Conservation (phyloP, 345 rosid genomes). For the Lepidium didymum region DNA sequence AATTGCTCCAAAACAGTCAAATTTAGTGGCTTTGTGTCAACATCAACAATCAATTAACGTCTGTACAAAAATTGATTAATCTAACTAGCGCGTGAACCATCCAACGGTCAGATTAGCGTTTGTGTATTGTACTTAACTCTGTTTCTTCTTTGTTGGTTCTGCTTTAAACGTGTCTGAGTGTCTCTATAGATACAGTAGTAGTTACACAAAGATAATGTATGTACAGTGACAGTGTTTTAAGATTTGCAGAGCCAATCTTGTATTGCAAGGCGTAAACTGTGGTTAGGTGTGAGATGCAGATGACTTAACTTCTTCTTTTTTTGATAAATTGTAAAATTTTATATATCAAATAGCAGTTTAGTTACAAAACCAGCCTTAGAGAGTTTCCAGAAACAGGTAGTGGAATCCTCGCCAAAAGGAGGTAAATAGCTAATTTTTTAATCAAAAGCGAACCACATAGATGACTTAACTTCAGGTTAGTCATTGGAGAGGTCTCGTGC, state of each 20-base stretch:
- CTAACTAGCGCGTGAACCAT: not conserved
- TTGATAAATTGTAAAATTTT: too few species aligned
- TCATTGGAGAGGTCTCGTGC: constrained; percentile 67
- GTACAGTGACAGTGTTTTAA: constrained; percentile 13
- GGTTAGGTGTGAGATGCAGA: constrained; percentile 60
- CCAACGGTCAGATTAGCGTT: not conserved
- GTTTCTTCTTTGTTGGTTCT: not conserved
- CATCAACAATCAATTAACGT: constrained; percentile 2
- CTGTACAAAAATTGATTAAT: not conserved
- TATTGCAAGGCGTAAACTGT: constrained; percentile 49
- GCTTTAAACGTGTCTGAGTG: not conserved
- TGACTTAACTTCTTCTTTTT: constrained; percentile 41
- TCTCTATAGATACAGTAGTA: not conserved
- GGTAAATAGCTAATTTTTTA: too few species aligned
- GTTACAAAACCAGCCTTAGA: too few species aligned
- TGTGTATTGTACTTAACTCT: not conserved
- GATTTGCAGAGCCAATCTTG: constrained; percentile 73
- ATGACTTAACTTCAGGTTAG: constrained; percentile 49
- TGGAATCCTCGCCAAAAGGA: too few species aligned
- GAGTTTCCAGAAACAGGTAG: too few species aligned
- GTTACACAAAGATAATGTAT: not conserved
- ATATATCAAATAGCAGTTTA: too few species aligned
- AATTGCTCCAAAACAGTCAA: too few species aligned
- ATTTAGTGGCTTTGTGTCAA: constrained; percentile 15
- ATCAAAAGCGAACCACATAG: too few species aligned